Percentiles rank a stretch among this genome's conserved stretches.
These are phyloP conservation scores for Cercospora sp. DNA, from an alignment of 2,329 filamentous ascomycete species.

Conservation along the genomic window DNA sequence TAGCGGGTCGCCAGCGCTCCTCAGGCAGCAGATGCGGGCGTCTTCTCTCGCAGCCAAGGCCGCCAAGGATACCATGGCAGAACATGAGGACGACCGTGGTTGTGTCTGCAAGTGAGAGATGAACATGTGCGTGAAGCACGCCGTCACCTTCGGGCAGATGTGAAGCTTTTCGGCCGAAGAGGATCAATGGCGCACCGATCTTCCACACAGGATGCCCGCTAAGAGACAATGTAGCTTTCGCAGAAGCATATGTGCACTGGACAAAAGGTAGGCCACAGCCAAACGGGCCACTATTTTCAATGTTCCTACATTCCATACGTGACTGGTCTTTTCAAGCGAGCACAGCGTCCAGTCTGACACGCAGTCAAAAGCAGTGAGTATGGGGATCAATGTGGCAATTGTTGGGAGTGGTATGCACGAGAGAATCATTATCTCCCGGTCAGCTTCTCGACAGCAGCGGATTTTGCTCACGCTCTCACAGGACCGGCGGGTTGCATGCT, in stretches of 20 bases:
- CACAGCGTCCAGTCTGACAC: not conserved
- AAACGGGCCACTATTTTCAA: not conserved
- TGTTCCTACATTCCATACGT: not conserved
- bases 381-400: constrained; percentile 31
- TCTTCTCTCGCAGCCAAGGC: not conserved
- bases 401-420: constrained; percentile 25
- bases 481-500: constrained; percentile 36
- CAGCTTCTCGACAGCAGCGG: not conserved
- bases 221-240: not conserved
- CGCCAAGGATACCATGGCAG: not conserved
- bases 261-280: not conserved
- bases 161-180: not conserved
- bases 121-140: not conserved
- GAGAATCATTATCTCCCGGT: too few relatives aligned
- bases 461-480: not conserved
- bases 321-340: not conserved
- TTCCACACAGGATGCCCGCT: not conserved
- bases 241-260: not conserved
- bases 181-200: not conserved
- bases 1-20: not conserved
- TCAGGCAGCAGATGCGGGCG: not conserved
- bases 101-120: not conserved
- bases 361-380: not conserved
- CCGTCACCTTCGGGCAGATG: not conserved
- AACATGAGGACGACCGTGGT: not conserved